phyloP scores from a whole-genome alignment of 495 filamentous ascomycete species.

The Melanomma pulvis-pyrius region DNA sequence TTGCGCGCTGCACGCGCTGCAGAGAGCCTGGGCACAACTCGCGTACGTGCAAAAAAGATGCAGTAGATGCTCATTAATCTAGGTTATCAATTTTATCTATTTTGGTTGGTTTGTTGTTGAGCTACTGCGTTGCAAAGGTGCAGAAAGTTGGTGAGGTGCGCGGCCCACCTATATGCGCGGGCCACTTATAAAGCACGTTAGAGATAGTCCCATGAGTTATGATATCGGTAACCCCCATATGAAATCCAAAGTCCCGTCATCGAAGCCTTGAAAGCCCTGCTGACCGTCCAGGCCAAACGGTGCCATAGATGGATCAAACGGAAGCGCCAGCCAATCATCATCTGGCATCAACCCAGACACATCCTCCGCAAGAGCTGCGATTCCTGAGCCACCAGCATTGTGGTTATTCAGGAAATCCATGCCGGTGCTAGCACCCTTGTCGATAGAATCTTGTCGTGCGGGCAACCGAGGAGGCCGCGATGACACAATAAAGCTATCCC shows the following conservation, averaged over 20 bases:
- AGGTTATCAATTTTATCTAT: no score
- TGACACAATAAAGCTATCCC: constrained; percentile 36
- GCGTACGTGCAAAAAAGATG: no score
- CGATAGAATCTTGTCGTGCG: constrained; percentile 5
- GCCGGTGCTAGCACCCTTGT: constrained; percentile 23
- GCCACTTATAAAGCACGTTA: no score
- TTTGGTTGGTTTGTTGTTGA: no score
- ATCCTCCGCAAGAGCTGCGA: constrained; percentile 33
- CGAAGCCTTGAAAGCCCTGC: constrained; percentile 54
- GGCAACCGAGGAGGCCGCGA: constrained; percentile 34
- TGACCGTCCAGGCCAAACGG: constrained; percentile 54
- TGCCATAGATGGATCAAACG: constrained; percentile 59
- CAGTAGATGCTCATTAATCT: no score
- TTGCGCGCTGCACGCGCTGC: no score
- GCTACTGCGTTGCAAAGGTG: no score
- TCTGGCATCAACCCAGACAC: constrained; percentile 42
- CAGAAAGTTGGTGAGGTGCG: no score
- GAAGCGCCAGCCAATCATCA: constrained; percentile 57
- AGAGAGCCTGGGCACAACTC: no score
- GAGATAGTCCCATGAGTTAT: no score
- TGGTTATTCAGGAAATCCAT: constrained; percentile 38
- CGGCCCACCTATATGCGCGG: no score
- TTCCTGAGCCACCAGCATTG: constrained; percentile 34
- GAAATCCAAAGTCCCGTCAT: constrained; percentile 54
- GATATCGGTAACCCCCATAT: constrained; percentile 50